These are phyloP conservation scores for Leucaena leucocephala DNA, from an alignment of 306 rosid species.

Conservation along the genomic window DNA sequence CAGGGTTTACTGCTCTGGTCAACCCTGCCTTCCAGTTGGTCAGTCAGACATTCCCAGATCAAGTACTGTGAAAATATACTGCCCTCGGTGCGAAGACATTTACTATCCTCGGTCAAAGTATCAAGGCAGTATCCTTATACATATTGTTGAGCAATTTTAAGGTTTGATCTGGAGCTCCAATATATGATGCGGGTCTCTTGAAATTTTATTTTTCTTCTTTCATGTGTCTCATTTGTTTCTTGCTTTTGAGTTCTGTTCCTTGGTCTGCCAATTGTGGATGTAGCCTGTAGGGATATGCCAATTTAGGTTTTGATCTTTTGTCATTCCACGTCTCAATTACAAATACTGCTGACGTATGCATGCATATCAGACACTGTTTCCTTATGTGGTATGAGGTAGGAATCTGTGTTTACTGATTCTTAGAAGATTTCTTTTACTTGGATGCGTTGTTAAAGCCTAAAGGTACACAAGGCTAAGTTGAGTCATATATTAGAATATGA, in stretches of 20 bases:
- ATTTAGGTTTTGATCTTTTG: not conserved
- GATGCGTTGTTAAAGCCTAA: not conserved
- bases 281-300: no score
- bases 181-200: conserved; percentile 3
- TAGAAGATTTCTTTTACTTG: not conserved
- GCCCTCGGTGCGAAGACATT: conserved; percentile 97
- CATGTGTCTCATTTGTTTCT: not conserved
- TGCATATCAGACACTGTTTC: conserved; percentile 8
- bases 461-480: not conserved
- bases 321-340: not conserved
- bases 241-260: conserved; percentile 28
- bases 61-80: conserved; percentile 95
- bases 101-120: conserved; percentile 98
- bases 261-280: not conserved
- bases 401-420: not conserved
- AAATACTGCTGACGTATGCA: not conserved
- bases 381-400: not conserved
- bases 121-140: conserved; percentile 99
- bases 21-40: conserved; percentile 98
- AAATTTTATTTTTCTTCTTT: conserved; percentile 4
- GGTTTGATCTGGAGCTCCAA: not conserved
- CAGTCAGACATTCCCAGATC: conserved; percentile 97
- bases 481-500: not conserved
- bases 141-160: not conserved
- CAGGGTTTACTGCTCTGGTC: conserved; percentile 98